A percentile compares a stretch with the other conserved stretches of the same genome.
Conservation (phyloP, 345 rosid genomes). For the Eucalyptus camaldulensis region DNA sequence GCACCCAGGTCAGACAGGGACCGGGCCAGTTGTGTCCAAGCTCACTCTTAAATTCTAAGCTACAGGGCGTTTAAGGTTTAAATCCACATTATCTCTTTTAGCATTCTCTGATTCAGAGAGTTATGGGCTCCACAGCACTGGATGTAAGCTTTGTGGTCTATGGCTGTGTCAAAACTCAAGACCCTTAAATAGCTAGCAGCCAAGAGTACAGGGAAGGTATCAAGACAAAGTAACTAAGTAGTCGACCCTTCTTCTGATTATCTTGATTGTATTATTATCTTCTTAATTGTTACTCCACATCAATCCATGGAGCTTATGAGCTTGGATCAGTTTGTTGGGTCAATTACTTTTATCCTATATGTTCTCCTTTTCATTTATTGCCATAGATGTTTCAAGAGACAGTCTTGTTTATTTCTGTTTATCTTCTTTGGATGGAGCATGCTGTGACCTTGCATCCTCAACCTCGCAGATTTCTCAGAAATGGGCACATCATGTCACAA, state of each 20-base stretch:
- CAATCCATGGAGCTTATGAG: background rate
- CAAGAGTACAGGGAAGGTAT: background rate
- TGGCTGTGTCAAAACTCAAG: background rate
- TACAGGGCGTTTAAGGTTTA: background rate
- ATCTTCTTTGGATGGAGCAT: background rate
- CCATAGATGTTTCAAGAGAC: background rate
- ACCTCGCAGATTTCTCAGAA: slow-evolving; percentile 67
- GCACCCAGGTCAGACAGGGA: background rate
- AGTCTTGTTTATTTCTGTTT: background rate
- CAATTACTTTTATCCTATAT: background rate
- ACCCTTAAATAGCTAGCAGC: background rate
- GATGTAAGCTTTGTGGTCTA: background rate
- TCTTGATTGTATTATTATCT: background rate
- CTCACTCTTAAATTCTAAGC: background rate
- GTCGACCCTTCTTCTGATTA: background rate
- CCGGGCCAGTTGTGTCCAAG: background rate
- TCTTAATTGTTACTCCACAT: background rate
- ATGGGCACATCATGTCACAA: slow-evolving; percentile 82
- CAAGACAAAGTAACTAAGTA: background rate
- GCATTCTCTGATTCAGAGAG: background rate
- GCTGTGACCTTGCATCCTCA: background rate
- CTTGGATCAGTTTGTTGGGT: background rate
- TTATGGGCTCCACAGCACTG: background rate
- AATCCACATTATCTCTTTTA: background rate
- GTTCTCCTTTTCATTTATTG: background rate